A percentile compares a stretch with the other conserved stretches of the same genome.
phyloP scores from a whole-genome alignment of 805 yeast genomes.

The Ogataea nitratoaversa region DNA sequence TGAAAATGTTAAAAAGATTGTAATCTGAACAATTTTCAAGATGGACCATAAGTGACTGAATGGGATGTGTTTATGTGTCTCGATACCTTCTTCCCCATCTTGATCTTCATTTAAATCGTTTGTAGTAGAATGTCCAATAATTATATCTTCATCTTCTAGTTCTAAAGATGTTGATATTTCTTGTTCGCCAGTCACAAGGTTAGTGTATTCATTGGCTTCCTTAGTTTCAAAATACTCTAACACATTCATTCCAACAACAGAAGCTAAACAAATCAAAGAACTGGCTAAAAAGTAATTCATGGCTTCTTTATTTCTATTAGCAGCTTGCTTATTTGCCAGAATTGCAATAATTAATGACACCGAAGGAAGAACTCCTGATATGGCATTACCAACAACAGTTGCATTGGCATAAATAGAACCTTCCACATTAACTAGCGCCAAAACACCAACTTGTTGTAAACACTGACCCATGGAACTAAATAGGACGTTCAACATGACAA shows the following conservation, averaged over 20 bases:
- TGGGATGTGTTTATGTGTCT: slow-evolving; percentile 44
- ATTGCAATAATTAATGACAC: slow-evolving; percentile 58
- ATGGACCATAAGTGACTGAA: slow-evolving; percentile 57
- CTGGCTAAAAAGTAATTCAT: slow-evolving; percentile 36
- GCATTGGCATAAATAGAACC: slow-evolving; percentile 82
- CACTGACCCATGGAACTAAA: slow-evolving; percentile 73
- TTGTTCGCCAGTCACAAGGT: neutral
- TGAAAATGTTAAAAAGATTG: slow-evolving; percentile 71
- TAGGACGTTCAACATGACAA: slow-evolving; percentile 60
- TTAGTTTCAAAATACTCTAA: slow-evolving; percentile 18
- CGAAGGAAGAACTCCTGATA: slow-evolving; percentile 91
- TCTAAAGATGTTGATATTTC: slow-evolving; percentile 2
- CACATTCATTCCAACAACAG: slow-evolving; percentile 17
- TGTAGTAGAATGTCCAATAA: neutral
- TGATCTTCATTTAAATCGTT: neutral
- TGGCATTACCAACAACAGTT: slow-evolving; percentile 90
- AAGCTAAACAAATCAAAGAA: slow-evolving; percentile 15
- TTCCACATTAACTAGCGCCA: slow-evolving; percentile 78
- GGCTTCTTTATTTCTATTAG: slow-evolving; percentile 26
- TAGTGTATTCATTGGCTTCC: neutral
- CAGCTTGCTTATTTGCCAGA: slow-evolving; percentile 16
- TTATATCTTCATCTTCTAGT: slow-evolving; percentile 6
- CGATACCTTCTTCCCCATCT: neutral
- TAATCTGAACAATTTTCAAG: slow-evolving; percentile 55
- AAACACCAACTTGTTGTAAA: slow-evolving; percentile 81